phyloP scores from a whole-genome alignment of 2,329 filamentous ascomycete genomes.

The Aspergillus aculeatinus region DNA sequence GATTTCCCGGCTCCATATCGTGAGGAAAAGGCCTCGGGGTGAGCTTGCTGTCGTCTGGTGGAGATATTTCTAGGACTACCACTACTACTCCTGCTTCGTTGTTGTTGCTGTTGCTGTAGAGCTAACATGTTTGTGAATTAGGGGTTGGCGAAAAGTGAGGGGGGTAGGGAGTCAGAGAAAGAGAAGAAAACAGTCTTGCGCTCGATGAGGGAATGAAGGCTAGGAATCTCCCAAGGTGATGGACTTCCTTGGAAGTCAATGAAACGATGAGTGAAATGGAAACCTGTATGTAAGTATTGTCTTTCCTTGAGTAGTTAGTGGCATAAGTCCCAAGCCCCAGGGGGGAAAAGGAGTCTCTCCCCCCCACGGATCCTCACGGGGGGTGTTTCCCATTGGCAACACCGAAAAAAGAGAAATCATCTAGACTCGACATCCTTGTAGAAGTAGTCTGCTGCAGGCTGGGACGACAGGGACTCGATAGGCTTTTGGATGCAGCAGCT shows the following conservation, averaged over 20 bases:
- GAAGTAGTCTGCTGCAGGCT: neutral
- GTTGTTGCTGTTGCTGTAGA: neutral
- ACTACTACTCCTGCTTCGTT: neutral
- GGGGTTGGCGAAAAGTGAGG: neutral
- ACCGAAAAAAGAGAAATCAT: neutral
- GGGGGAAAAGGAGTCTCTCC: neutral
- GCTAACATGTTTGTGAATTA: neutral
- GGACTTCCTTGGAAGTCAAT: slow-evolving; percentile 12
- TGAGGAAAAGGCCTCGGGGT: slow-evolving; percentile 39
- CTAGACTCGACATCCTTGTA: neutral
- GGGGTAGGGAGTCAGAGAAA: neutral
- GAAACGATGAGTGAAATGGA: slow-evolving; percentile 3
- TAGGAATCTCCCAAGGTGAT: slow-evolving; percentile 4
- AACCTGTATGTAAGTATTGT: slow-evolving; percentile 10
- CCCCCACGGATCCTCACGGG: neutral
- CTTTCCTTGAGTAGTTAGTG: neutral
- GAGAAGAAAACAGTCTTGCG: neutral
- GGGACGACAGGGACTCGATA: neutral
- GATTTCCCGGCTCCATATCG: slow-evolving; percentile 45
- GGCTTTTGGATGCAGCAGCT: slow-evolving; percentile 6
- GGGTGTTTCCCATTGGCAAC: neutral
- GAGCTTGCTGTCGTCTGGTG: slow-evolving; percentile 24
- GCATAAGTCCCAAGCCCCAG: neutral
- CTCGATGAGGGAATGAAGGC: slow-evolving; percentile 1
- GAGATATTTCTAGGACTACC: slow-evolving; percentile 19